Evolutionary conservation across 371 early-diverging fungal species (phyloP), one percentile per base, ranked within the genome.

Genomic region (Apophysomyces ossiformis): DNA sequence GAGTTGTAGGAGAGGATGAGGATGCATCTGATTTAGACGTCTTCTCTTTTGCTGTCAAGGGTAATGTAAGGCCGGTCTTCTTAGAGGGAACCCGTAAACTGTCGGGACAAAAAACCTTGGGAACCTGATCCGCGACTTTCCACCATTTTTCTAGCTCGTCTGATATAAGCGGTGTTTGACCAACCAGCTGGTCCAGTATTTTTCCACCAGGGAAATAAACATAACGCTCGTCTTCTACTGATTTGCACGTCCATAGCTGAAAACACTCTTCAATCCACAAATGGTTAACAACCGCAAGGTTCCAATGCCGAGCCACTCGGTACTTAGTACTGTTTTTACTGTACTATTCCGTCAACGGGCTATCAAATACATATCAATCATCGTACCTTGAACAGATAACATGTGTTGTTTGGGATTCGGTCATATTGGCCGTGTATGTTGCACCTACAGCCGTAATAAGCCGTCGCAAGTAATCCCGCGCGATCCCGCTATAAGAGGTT

Each of bases 241-340:
- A 75, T 61, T 85, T 77, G 36, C 77, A 63, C 39, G 70, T 63
- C 90, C 90, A 91, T 18, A 74, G 65, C 47, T 82, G 82, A 68
- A 77, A 90, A 61, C 89, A 86, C 36, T 92, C 92, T 74, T 96
- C 95, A 0, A 96, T 71, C 96, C 96, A 96, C 8, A 93, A 58
- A 74, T 96, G 96, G 72, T 95, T 95, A n/a, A 95, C 88, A 2
- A 91, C 73, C 15, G 83, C 71, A 4, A 92, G 71, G 63, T 89
- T 85, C 85, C 89, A 90, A 37, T 85, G 77, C 9, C 75, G 54
- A 0, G 91, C 90, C 47, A 72, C 74, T 41, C 63, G 63, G 66
- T 86, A 92, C 72, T 96, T 96, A 36, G 82, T n/a, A 11, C 54
- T 50, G 6, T 9, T 50, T 2, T n/a, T n/a, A 21, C 54, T 50